phyloP scores from a whole-genome alignment of 495 filamentous ascomycete species.

The Talaromyces liani region DNA sequence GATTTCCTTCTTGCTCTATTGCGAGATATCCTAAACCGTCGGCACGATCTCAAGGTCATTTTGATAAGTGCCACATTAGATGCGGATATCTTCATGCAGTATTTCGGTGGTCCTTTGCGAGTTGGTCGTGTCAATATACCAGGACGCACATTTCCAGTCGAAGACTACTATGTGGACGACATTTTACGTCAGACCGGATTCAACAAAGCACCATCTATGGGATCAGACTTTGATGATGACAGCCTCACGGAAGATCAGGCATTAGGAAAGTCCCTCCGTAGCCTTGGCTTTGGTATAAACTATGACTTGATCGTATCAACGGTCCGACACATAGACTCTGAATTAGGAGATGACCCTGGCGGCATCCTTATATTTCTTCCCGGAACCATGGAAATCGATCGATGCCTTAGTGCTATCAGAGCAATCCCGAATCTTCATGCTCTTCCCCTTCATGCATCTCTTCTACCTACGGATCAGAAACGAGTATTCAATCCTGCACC shows the following conservation, averaged over 20 bases:
- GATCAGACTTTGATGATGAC: conserved; percentile 30
- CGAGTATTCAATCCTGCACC: conserved; percentile 77
- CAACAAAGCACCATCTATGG: conserved; percentile 33
- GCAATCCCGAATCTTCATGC: conserved; percentile 65
- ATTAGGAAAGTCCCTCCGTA: conserved; percentile 61
- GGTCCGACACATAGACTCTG: conserved; percentile 69
- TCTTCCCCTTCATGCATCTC: conserved; percentile 85
- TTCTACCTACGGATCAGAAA: conserved; percentile 78
- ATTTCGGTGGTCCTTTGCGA: conserved; percentile 62
- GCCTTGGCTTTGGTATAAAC: conserved; percentile 80
- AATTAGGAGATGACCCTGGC: conserved; percentile 61
- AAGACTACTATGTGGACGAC: conserved; percentile 88
- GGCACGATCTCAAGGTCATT: conserved; percentile 82
- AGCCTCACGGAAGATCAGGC: conserved; percentile 30
- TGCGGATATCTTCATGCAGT: conserved; percentile 74
- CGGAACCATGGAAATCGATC: conserved; percentile 76
- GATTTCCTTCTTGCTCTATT: conserved; percentile 88
- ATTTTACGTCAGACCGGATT: conserved; percentile 76
- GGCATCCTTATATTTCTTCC: conserved; percentile 94
- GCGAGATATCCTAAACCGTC: conserved; percentile 68
- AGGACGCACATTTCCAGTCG: conserved; percentile 82
- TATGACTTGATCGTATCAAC: conserved; percentile 80
- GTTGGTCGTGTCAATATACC: conserved; percentile 80
- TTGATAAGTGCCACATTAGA: conserved; percentile 98
- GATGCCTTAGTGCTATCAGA: conserved; percentile 64